Conservation (phyloP, 1,284 basidiomycete genomes). For the Ganoderma leucocontextum region DNA sequence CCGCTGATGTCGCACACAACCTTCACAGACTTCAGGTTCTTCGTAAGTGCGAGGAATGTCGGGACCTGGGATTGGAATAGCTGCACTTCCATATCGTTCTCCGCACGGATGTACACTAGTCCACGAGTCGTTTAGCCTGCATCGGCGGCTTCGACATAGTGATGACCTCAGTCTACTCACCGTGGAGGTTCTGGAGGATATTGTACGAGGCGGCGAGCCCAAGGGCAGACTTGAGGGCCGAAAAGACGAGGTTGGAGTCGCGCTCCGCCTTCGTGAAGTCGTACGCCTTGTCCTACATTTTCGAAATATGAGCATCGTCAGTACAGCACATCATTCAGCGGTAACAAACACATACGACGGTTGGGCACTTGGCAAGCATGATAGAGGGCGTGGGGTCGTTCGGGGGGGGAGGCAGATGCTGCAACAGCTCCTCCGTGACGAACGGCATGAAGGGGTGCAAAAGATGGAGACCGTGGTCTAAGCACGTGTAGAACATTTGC, state of each 20-base stretch:
- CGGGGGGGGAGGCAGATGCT: slow-evolving; percentile 88
- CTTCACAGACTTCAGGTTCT: slow-evolving; percentile 80
- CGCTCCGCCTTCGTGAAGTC: slow-evolving; percentile 81
- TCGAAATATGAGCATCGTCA: not conserved
- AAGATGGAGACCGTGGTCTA: slow-evolving; percentile 90
- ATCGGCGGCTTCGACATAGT: not conserved
- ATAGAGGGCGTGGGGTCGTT: slow-evolving; percentile 88
- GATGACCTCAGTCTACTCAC: slow-evolving; percentile 50
- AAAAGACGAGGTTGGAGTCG: slow-evolving; percentile 90
- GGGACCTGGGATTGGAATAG: slow-evolving; percentile 78
- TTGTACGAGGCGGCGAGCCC: slow-evolving; percentile 93
- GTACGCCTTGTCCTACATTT: slow-evolving; percentile 63
- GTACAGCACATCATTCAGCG: not conserved
- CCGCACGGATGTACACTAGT: slow-evolving; percentile 83
- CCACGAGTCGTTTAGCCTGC: not conserved
- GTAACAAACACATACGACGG: slow-evolving; percentile 60
- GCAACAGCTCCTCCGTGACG: slow-evolving; percentile 99
- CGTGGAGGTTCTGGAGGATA: slow-evolving; percentile 87
- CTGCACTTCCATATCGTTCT: slow-evolving; percentile 66
- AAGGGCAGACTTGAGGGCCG: slow-evolving; percentile 81
- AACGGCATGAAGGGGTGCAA: slow-evolving; percentile 99
- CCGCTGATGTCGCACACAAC: slow-evolving; percentile 60
- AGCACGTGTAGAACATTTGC: slow-evolving; percentile 95
- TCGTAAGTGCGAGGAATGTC: slow-evolving; percentile 87
- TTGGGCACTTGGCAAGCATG: slow-evolving; percentile 89